Evolutionary conservation across 768 basidiomycete genomes (phyloP), one percentile per base, ranked within the genome.

Genomic region (Saitozyma podzolica): DNA sequence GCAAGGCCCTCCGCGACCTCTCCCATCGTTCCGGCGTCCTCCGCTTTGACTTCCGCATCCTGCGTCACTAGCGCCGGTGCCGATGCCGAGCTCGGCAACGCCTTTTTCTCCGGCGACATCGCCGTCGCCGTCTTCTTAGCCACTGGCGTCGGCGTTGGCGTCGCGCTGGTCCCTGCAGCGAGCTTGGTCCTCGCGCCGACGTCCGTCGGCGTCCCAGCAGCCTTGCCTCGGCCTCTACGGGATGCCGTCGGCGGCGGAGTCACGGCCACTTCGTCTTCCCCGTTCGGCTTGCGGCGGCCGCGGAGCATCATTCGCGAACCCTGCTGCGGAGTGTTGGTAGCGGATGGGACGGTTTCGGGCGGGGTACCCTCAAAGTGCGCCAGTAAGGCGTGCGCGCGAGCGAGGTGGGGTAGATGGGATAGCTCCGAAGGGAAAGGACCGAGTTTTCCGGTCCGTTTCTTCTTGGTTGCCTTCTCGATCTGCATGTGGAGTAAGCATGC

Each of bases 401-500:
- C 40, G 19, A 77, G 54, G 53, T 72, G 55, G 5, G 68, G 45
- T 5, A 65, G 56, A 17, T 64, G 56, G 5, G 64, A 54, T 6
- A 72, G 53, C 49, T 77, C 75, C 8, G 59, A 16, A 4, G 70
- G 70, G 54, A 73, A 67, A 1, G 75, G 68, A 1, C 67, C 70
- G 17, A 77, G 59, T 56, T 67, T 68, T 16, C 75, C 75, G 1
- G 66, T 77, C 10, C 75, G 64, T 52, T 70, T 68, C 61, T 68
- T 68, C 62, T 77, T 77, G 11, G 71, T 77, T 11, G 73, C 73
- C 63, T 65, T 72, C 54, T 77, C 75, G 55, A 74, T 60, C 75
- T 77, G 41, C 43, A 11, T 29, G 29, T 11, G 45, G 45, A 41
- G 42, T 63, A 51, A 59, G 59, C 55, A 2, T 2, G 14, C 40